Percentiles rank a stretch among this genome's conserved stretches.
Conservation (phyloP, 2,329 filamentous ascomycete genomes). For the Aureobasidium uvarum region DNA sequence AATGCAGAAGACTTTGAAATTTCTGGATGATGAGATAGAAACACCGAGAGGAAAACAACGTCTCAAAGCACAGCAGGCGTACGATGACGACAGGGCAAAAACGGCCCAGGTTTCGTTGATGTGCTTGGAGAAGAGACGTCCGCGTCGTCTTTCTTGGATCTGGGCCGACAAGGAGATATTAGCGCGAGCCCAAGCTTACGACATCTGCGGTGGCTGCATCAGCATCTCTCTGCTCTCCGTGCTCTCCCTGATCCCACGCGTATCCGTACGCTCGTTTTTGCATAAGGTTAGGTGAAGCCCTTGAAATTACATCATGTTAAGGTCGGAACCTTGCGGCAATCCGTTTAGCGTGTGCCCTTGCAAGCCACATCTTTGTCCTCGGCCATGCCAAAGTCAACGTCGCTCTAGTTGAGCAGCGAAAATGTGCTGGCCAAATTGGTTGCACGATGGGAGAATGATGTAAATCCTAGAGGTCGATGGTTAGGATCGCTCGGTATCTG, state of each 20-base stretch:
- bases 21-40: constrained; percentile 1
- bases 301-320: neutral
- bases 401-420: neutral
- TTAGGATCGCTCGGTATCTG: neutral
- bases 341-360: neutral
- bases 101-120: constrained; percentile 15
- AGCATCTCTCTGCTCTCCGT: neutral
- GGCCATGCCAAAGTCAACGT: constrained; percentile 12
- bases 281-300: constrained; percentile 1
- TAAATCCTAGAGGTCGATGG: neutral
- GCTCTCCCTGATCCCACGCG: neutral
- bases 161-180: neutral
- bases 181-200: constrained; percentile 15
- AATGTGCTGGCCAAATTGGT: neutral
- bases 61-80: neutral
- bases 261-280: neutral
- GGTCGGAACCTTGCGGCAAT: neutral
- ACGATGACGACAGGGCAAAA: constrained; percentile 18
- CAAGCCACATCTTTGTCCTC: constrained; percentile 12
- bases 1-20: neutral
- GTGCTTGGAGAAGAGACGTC: constrained; percentile 8
- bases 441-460: neutral
- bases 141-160: neutral
- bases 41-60: constrained; percentile 6
- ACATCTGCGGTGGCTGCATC: constrained; percentile 8